A percentile compares a stretch with the other conserved stretches of the same genome.
Conservation (phyloP, 495 filamentous ascomycete genomes). For the Annulohypoxylon maeteangense region DNA sequence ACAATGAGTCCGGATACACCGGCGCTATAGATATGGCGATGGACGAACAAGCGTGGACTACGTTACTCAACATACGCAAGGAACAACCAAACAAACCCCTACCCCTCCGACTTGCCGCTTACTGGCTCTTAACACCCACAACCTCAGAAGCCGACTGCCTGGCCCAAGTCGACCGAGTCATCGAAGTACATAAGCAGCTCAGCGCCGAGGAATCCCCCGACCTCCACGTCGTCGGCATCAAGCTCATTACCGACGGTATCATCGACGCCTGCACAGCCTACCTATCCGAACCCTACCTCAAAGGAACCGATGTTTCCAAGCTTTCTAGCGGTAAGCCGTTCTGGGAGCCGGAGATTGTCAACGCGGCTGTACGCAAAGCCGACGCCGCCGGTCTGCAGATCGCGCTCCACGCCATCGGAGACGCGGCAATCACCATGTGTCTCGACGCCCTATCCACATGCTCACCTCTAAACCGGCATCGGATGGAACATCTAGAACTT, state of each 20-base stretch:
- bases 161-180: slow-evolving; percentile 67
- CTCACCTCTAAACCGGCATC: slow-evolving; percentile 59
- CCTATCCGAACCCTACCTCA: slow-evolving; percentile 66
- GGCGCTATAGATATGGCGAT: slow-evolving; percentile 77
- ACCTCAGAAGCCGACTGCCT: slow-evolving; percentile 54
- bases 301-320: slow-evolving; percentile 49
- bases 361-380: slow-evolving; percentile 65
- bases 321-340: slow-evolving; percentile 59
- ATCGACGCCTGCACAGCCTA: slow-evolving; percentile 75
- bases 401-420: slow-evolving; percentile 74
- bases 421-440: slow-evolving; percentile 64
- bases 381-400: slow-evolving; percentile 66
- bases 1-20: slow-evolving; percentile 68
- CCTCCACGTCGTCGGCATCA: slow-evolving; percentile 70
- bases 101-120: slow-evolving; percentile 69
- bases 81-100: slow-evolving; percentile 39
- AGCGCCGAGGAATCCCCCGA: slow-evolving; percentile 60
- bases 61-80: slow-evolving; percentile 59
- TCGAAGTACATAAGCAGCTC: slow-evolving; percentile 60
- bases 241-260: slow-evolving; percentile 74
- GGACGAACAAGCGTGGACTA: slow-evolving; percentile 69
- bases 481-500: slow-evolving; percentile 73
- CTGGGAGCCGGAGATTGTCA: slow-evolving; percentile 63
- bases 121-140: slow-evolving; percentile 69
- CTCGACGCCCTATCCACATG: slow-evolving; percentile 63